A percentile compares a stretch with the other conserved stretches of the same genome.
Conservation (phyloP, 2,329 filamentous ascomycete species). For the Aspergillus pseudoglaucus region DNA sequence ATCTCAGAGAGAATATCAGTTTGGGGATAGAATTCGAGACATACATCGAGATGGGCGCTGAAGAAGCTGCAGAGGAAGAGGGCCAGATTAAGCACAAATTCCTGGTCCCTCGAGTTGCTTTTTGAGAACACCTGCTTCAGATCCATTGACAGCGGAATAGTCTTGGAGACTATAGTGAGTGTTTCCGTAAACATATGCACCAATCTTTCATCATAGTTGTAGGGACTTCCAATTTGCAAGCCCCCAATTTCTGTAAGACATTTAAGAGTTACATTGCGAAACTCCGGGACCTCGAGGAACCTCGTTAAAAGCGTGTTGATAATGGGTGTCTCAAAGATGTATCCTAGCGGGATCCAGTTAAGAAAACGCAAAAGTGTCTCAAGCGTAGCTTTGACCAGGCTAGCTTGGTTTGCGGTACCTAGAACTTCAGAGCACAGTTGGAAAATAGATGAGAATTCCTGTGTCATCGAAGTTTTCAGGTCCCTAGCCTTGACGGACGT, state of each 20-base stretch:
- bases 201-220: constrained; percentile 87
- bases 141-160: constrained; percentile 84
- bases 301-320: constrained; percentile 90
- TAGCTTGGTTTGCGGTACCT: constrained; percentile 79
- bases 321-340: constrained; percentile 95
- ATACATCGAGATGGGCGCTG: constrained; percentile 77
- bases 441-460: constrained; percentile 97
- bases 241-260: constrained; percentile 96
- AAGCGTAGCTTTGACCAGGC: constrained; percentile 89
- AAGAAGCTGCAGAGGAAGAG: constrained; percentile 98
- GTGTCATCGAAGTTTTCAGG: constrained; percentile 96
- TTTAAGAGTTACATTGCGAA: constrained; percentile 93
- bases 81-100: constrained; percentile 94
- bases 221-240: constrained; percentile 69
- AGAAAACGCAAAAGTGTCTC: constrained; percentile 94
- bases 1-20: neutral
- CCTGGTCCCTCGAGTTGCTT: constrained; percentile 89
- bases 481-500: constrained; percentile 96
- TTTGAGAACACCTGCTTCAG: constrained; percentile 84
- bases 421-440: constrained; percentile 94
- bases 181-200: constrained; percentile 99
- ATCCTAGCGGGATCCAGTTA: constrained; percentile 98
- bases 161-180: constrained; percentile 82
- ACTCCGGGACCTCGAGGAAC: constrained; percentile 88
- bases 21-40: constrained; percentile 15